phyloP scores from a whole-genome alignment of 306 rosid species.

The Glycine tomentella region DNA sequence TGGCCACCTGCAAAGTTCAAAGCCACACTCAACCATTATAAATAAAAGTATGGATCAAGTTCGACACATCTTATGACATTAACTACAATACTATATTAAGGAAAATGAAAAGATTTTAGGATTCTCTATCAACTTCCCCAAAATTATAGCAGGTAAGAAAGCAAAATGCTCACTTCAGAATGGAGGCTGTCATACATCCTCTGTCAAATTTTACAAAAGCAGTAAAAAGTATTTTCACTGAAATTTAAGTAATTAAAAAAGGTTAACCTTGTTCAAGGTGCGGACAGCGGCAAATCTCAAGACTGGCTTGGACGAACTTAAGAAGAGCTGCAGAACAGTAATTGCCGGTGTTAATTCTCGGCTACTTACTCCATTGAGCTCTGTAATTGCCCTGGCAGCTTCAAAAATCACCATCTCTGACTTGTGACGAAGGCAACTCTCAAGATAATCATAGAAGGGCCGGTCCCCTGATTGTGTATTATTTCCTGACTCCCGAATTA shows the following conservation, averaged over 20 bases:
- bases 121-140: conserved; percentile 9
- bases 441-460: conserved; percentile 94
- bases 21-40: conserved; percentile 26
- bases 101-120: background rate
- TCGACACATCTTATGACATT: conserved; percentile 23
- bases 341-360: conserved; percentile 96
- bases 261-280: conserved; percentile 86
- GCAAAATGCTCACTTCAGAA: conserved; percentile 2
- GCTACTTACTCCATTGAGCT: conserved; percentile 87
- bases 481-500: conserved; percentile 85
- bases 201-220: conserved; percentile 5
- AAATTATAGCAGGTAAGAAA: conserved; percentile 34
- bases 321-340: conserved; percentile 96
- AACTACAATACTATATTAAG: conserved; percentile 10
- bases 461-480: conserved; percentile 86
- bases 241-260: conserved; percentile 36
- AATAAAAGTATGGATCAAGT: conserved; percentile 21
- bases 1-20: conserved; percentile 85
- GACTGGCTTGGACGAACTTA: conserved; percentile 98
- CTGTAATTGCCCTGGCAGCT: conserved; percentile 98
- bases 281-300: conserved; percentile 99
- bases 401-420: conserved; percentile 99
- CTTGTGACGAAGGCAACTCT: conserved; percentile 98
- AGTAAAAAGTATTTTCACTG: conserved; percentile 22
- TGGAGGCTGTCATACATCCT: conserved; percentile 17